These are phyloP conservation scores for Penicillium aurantiogriseum DNA, from an alignment of 2,329 filamentous ascomycete species.

Conservation along the genomic window DNA sequence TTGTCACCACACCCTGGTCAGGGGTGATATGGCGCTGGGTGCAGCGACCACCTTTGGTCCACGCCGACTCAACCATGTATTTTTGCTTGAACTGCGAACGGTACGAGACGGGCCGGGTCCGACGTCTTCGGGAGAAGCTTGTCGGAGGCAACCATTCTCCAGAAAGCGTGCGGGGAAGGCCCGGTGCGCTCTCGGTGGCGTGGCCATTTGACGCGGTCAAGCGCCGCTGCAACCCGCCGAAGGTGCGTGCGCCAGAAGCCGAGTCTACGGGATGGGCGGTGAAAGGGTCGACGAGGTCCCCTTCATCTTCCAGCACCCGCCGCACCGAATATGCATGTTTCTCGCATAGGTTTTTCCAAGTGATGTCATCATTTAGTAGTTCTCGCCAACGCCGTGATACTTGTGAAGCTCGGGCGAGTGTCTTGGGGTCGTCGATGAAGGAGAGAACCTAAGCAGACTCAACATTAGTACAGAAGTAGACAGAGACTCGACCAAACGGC, in stretches of 20 bases:
- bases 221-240: slow-evolving; percentile 26
- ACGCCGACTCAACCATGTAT: slow-evolving; percentile 95
- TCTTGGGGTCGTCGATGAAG: slow-evolving; percentile 95
- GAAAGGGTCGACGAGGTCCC: slow-evolving; percentile 38
- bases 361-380: slow-evolving; percentile 91
- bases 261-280: slow-evolving; percentile 28
- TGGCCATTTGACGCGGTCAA: slow-evolving; percentile 31
- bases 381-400: slow-evolving; percentile 95
- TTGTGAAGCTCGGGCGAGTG: slow-evolving; percentile 86
- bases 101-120: slow-evolving; percentile 73
- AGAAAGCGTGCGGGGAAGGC: slow-evolving; percentile 42
- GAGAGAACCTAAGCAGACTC: slow-evolving; percentile 69
- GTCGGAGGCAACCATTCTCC: slow-evolving; percentile 34
- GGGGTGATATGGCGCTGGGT: slow-evolving; percentile 87
- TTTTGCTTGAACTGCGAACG: slow-evolving; percentile 97
- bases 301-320: slow-evolving; percentile 49
- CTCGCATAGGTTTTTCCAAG: slow-evolving; percentile 95
- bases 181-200: slow-evolving; percentile 48
- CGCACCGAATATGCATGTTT: slow-evolving; percentile 94
- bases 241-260: slow-evolving; percentile 20
- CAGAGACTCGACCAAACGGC: slow-evolving; percentile 27
- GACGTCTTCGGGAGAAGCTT: slow-evolving; percentile 43
- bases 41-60: slow-evolving; percentile 85
- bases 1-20: slow-evolving; percentile 95
- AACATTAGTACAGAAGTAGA: slow-evolving; percentile 13